These are phyloP conservation scores for Tetrahymena thermophila DNA, from an alignment of 73 alveolate genomes.

Conservation along the genomic window DNA sequence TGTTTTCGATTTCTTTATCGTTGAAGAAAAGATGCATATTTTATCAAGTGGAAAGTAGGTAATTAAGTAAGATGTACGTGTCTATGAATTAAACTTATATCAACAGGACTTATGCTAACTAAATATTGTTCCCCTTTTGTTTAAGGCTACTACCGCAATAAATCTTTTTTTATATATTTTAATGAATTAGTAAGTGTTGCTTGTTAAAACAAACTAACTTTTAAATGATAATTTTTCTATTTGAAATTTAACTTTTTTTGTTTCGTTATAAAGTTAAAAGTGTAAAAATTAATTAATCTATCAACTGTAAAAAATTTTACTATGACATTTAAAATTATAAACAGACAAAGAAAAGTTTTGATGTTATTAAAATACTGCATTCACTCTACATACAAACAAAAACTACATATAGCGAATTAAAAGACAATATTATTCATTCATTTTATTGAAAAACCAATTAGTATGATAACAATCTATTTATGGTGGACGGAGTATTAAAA, in stretches of 20 bases:
- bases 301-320: not conserved
- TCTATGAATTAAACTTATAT: too few species aligned
- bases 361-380: not conserved
- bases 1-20: not conserved
- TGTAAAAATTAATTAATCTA: not conserved
- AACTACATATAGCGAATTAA: not conserved
- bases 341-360: not conserved
- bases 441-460: not conserved
- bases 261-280: not conserved
- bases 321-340: not conserved
- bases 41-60: not conserved
- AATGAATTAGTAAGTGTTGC: not conserved
- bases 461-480: too few species aligned
- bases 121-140: not conserved
- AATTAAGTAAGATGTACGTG: too few species aligned
- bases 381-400: not conserved
- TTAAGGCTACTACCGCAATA: not conserved
- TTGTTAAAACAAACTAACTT: not conserved
- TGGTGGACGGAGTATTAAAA: not conserved
- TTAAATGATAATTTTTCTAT: not conserved
- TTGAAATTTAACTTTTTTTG: not conserved
- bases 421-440: not conserved
- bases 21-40: not conserved
- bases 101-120: not conserved
- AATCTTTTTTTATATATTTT: not conserved